Evolutionary conservation across 305 asterid genomes (phyloP), one percentile per base, ranked within the genome.

Genomic region (Fraxinus angustifolia): DNA sequence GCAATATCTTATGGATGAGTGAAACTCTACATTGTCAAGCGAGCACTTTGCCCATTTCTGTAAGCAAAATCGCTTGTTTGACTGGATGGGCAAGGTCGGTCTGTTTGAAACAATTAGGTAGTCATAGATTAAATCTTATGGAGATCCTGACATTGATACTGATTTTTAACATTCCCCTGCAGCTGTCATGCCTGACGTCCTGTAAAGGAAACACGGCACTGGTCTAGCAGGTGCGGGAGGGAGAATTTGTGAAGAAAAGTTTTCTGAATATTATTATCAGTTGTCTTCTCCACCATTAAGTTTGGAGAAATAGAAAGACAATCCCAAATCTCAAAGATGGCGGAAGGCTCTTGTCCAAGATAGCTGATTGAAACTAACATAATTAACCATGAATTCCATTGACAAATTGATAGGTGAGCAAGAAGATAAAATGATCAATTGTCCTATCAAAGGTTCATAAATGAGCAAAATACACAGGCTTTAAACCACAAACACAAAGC

Each of bases 311-410:
- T 31, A 11, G 68, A 78, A 62, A 14, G 10, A 28, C 34, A 28
- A 31, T 40, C 58, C 12, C 68, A 75, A 70, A 31, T 11, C 48
- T 36, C 80, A 81, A 34, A 30, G 75, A 77, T 75, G 73, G 81
- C 28, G 65, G 34, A 78, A 8, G 26, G 48, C 40, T 78, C 72
- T 4, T 34, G 45, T 36, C 23, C 31, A 17, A 53, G 77, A 74
- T 30, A 72, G 42, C 58, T 79, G 34, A 35, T 23, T 75, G 75
- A 78, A 74, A 73, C 62, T 75, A 38, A 83, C 5, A 21, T 23
- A 58, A 62, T 72, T 50, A 73, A 77, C 34, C 75, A 34, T 12
- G 77, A 34, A 53, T 38, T 50, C 77, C 14, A 14, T 23, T 40
- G 14, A 28, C 48, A 67, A 77, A 30, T 76, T n/a, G 56, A 50